Conservation (phyloP, 257 asterid species). For the Petunia axillaris region DNA sequence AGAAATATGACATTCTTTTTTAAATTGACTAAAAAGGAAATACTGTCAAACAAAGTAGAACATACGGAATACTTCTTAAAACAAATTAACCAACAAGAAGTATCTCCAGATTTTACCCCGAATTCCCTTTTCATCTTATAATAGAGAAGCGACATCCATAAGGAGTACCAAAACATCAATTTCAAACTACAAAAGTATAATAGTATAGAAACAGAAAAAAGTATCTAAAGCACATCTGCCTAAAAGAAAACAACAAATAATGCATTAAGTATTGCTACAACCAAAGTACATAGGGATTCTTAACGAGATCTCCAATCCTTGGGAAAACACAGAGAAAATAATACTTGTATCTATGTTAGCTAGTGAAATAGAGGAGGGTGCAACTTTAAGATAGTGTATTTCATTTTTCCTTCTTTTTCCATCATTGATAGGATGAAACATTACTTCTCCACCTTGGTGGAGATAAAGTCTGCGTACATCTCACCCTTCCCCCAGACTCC, state of each 20-base stretch:
- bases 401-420: background rate
- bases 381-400: background rate
- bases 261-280: background rate
- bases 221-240: no score
- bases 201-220: no score
- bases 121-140: background rate
- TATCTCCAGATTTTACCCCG: background rate
- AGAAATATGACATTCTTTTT: no score
- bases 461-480: no score
- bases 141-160: background rate
- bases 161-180: background rate
- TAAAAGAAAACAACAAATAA: background rate
- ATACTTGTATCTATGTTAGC: background rate
- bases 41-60: no score
- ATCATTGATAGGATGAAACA: background rate
- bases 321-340: background rate
- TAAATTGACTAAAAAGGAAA: no score
- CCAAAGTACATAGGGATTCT: background rate
- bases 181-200: background rate
- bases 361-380: background rate
- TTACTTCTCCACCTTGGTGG: no score
- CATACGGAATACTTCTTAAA: background rate
- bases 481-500: no score
- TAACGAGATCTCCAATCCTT: background rate
- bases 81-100: background rate